These are phyloP conservation scores for Calcarisporium arbuscula DNA, from an alignment of 2,329 filamentous ascomycete genomes.

Conservation along the genomic window DNA sequence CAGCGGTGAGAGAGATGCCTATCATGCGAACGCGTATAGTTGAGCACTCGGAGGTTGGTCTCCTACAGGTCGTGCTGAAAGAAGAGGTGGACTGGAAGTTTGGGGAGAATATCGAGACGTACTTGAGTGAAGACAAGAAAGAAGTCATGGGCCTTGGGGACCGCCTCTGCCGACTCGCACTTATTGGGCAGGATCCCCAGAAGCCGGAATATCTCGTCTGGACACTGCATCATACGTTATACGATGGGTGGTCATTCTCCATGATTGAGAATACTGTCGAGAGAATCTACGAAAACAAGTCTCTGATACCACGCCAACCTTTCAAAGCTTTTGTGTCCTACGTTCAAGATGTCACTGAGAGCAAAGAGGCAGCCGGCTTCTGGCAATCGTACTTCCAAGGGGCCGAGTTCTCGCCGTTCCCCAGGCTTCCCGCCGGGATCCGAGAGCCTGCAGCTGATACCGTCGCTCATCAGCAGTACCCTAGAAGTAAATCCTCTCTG, in stretches of 20 bases:
- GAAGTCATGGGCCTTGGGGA: conserved; percentile 1
- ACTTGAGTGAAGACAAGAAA: background rate
- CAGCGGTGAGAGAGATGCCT: background rate
- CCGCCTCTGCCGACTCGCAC: background rate
- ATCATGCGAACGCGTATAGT: conserved; percentile 8
- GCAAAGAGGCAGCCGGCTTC: too few species aligned
- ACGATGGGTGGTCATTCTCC: conserved; percentile 21
- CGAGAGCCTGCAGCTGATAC: too few species aligned
- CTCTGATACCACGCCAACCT: conserved; percentile 7
- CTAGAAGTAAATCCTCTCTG: too few species aligned
- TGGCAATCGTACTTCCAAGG: too few species aligned
- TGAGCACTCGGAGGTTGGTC: too few species aligned
- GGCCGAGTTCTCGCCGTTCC: too few species aligned
- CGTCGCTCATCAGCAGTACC: too few species aligned
- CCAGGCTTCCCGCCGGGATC: too few species aligned
- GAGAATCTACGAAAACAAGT: conserved; percentile 7
- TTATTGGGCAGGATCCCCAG: conserved; percentile 1
- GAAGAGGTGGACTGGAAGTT: conserved; percentile 10
- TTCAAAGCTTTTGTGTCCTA: conserved; percentile 6
- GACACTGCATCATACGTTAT: conserved; percentile 25
- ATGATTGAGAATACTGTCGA: conserved; percentile 3
- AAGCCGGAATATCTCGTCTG: conserved; percentile 25
- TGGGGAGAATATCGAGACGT: background rate
- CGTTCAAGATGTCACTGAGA: conserved; percentile 11
- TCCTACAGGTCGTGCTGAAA: conserved; percentile 10